Base-by-base conservation (phyloP, 106 monocot species). In the Gastrodia elata region DNA sequence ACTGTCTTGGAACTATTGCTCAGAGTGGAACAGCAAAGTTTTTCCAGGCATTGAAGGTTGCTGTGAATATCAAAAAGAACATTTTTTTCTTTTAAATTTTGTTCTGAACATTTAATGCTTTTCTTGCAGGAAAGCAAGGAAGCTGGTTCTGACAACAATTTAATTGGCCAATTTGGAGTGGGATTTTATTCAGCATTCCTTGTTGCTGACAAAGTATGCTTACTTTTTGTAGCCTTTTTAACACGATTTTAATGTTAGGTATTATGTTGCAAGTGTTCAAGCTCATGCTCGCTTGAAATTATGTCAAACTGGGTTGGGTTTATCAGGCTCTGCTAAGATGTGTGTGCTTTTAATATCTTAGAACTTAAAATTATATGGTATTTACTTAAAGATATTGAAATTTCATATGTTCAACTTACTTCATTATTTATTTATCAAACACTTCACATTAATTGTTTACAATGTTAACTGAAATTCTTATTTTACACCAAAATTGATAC, bases 1-100 rank as follows among this genome's bases (percentile, higher is more conserved):
- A 91, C 39, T 99, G 87, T 28, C 87, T 99, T 56, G 98, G 98
- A 67, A 99, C 93, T 48, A 99, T 99, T 77, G 98, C 98, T 75
- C 84, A 93, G 73, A 99, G 98, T 84, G 98, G 98, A 76, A 99
- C 98, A 55, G 93, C 98, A 9, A 99, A 99, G 68, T 99, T 99
- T 73, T 73, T 99, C 6, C 87, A 99, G 73, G 82, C 91, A 56
- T 57, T 99, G 44, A 99, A 99, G 98, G 98, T 94, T 69, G 98
- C 91, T 69, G 39, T 69, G 40, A 24, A 69, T 69, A 15, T 39
- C 2, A 40, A 26, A 69, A 69, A 6, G 11, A 36, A 26, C 32
- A 42, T n/a, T 6, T n/a, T 22, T 52, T 42, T 46, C n/a, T 1
- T 69, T 71, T 38, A 18, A 40, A 14, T 68, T 5, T 48, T 9